Percentiles rank a stretch among this genome's conserved stretches.
Evolutionary conservation across 768 basidiomycete species (phyloP).

Genomic region (Xanthoconium purpureum): DNA sequence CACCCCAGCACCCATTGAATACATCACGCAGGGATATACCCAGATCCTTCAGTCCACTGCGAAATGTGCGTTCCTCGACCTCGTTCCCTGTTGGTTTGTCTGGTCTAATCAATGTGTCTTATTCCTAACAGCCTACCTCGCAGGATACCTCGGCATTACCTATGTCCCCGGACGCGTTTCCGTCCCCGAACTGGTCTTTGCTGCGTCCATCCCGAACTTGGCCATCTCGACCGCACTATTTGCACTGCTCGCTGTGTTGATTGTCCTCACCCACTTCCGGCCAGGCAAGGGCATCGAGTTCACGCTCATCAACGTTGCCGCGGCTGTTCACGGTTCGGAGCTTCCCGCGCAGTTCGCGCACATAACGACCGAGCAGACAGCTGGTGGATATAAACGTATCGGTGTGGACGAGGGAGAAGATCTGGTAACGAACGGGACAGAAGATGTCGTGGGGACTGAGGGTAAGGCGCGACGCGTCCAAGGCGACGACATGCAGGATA

Average conservation of each 20-base stretch:
- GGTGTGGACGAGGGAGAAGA: not conserved
- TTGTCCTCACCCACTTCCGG: slow-evolving; percentile 25
- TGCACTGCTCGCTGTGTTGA: slow-evolving; percentile 17
- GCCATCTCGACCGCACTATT: slow-evolving; percentile 25
- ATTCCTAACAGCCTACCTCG: slow-evolving; percentile 12
- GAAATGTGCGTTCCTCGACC: slow-evolving; percentile 14
- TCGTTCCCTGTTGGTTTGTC: not conserved
- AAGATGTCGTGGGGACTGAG: not conserved
- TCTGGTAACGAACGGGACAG: not conserved
- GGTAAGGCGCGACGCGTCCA: not conserved
- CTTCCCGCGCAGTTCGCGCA: slow-evolving; percentile 22
- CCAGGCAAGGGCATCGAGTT: slow-evolving; percentile 20
- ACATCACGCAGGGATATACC: slow-evolving; percentile 20
- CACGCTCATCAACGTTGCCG: slow-evolving; percentile 23
- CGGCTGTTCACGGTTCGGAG: slow-evolving; percentile 25
- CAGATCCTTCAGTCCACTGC: slow-evolving; percentile 19
- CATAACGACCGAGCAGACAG: not conserved
- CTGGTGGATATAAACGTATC: not conserved
- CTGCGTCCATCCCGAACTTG: slow-evolving; percentile 28
- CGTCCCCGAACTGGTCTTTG: slow-evolving; percentile 20
- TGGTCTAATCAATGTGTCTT: not conserved
- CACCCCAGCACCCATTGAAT: slow-evolving; percentile 3
- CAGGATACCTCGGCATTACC: slow-evolving; percentile 23
- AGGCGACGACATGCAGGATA: not conserved
- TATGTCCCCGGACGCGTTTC: slow-evolving; percentile 31